These are phyloP conservation scores for Wickerhamiella hasegawae DNA, from an alignment of 805 yeast species.

Conservation along the genomic window DNA sequence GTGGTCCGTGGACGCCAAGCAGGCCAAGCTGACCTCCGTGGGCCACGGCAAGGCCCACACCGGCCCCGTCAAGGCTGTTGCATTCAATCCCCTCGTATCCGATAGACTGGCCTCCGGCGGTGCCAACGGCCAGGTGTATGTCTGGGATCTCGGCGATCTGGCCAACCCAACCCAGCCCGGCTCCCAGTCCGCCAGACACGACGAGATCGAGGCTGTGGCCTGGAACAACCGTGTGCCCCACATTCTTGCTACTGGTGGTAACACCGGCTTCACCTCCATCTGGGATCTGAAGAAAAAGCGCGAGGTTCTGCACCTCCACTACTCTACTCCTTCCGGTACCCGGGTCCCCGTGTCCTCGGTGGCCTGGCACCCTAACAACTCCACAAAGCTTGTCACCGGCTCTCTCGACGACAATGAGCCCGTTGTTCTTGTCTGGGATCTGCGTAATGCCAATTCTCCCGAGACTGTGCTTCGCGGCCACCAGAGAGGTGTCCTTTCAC, in stretches of 20 bases:
- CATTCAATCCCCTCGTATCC: constrained; percentile 59
- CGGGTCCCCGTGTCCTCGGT: constrained; percentile 65
- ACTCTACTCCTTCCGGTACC: constrained; percentile 30
- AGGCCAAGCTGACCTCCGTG: constrained; percentile 4
- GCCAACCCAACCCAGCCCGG: constrained; percentile 48
- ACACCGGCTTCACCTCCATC: constrained; percentile 71
- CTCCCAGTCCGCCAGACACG: constrained; percentile 56
- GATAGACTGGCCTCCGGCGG: constrained; percentile 78
- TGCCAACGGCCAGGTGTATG: constrained; percentile 67
- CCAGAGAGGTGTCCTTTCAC: constrained; percentile 68
- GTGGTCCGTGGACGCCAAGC: constrained; percentile 41
- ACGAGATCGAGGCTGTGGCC: constrained; percentile 63
- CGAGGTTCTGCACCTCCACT: constrained; percentile 75
- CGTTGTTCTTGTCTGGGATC: constrained; percentile 77
- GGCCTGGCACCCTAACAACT: constrained; percentile 87
- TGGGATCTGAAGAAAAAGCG: constrained; percentile 85
- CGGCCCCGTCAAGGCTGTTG: constrained; percentile 52
- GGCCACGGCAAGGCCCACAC: constrained; percentile 28
- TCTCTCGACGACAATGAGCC: constrained; percentile 62
- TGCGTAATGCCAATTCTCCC: constrained; percentile 88
- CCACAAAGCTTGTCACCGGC: constrained; percentile 79
- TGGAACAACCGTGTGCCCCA: constrained; percentile 80
- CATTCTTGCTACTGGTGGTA: constrained; percentile 80
- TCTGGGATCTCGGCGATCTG: constrained; percentile 72
- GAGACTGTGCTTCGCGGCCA: constrained; percentile 64